phyloP scores from a whole-genome alignment of 352 stramenopile genomes.

The Phytophthora foliorum region DNA sequence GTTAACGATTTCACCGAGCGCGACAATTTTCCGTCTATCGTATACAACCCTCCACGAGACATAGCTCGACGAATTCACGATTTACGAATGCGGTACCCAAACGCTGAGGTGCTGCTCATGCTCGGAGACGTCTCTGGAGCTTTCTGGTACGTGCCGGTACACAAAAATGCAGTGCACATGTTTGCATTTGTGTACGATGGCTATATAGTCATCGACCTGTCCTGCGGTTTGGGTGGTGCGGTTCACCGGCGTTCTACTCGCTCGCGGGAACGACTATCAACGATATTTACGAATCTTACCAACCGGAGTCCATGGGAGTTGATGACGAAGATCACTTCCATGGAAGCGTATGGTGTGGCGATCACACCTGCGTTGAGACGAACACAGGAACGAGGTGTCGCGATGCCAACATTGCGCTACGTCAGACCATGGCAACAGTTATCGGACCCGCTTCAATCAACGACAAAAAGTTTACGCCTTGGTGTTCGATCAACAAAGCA shows the following conservation, averaged over 20 bases:
- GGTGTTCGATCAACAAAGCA: not conserved
- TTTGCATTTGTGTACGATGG: conserved; percentile 27
- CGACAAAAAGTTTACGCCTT: not conserved
- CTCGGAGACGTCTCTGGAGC: conserved; percentile 29
- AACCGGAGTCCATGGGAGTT: not conserved
- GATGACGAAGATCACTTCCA: not conserved
- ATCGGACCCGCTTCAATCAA: not conserved
- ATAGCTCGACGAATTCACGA: not conserved
- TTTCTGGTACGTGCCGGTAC: conserved; percentile 19
- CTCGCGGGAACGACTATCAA: not conserved
- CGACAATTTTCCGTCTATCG: not conserved
- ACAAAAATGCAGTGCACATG: conserved; percentile 19
- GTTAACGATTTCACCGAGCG: conserved; percentile 1
- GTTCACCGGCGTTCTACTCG: not conserved
- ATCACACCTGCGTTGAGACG: not conserved
- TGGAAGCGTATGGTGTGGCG: not conserved
- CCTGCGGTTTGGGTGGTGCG: not conserved
- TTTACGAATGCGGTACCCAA: conserved; percentile 4
- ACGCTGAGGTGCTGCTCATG: conserved; percentile 13
- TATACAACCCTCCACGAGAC: not conserved
- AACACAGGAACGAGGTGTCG: not conserved
- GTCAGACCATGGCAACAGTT: not conserved
- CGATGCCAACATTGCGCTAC: not conserved
- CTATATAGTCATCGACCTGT: conserved; percentile 12
- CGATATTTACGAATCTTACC: not conserved